Base-by-base conservation (phyloP, 2,329 filamentous ascomycete species). In the Diaporthe longicolla region DNA sequence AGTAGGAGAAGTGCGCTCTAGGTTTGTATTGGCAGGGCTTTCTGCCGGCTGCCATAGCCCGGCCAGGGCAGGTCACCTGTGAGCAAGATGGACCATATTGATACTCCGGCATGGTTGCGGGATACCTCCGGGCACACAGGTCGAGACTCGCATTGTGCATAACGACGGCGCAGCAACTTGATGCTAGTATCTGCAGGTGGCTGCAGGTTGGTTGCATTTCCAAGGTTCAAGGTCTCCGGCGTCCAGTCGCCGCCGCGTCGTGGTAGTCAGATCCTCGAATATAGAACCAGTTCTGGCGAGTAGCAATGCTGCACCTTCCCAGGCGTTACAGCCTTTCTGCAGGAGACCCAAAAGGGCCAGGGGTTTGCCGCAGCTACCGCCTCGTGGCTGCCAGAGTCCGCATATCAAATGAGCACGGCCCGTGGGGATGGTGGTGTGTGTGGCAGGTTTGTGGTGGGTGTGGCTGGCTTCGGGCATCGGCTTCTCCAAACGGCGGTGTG, bases 401-500 rank as follows among this genome's bases (percentile, higher is more conserved):
- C 61, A 48, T 32, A 43, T 65, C 61, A 66, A 50, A 50, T 50
- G 61, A 24, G 61, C 61, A 66, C 61, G 61, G 61, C 61, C 43
- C 37, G 54, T 48, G 57, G 66, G 63, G 71, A 45, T 63, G 45
- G n/a, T 50, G 72, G 50, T 37, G n/a, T 45, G 59, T 45, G 59
- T 52, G 59, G 45, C 26, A 55, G 37, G 21, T 74, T 57, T 29
- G 61, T 29, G 57, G 68, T 45, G n/a, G 72, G 37, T 71, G 45
- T 40, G 55, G 26, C 29, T 32, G 59, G 35, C 24, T 48, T 68
- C 70, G 54, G 70, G 45, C 29, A 57, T 48, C 59, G 26, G 40
- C 15, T 50, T 52, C 55, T 59, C 69, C 55, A 74, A 73, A 48
- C 71, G 37, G 73, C 73, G 73, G 73, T 74, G 73, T 74, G 73